Conservation (phyloP, 345 rosid species). For the Adansonia digitata region DNA sequence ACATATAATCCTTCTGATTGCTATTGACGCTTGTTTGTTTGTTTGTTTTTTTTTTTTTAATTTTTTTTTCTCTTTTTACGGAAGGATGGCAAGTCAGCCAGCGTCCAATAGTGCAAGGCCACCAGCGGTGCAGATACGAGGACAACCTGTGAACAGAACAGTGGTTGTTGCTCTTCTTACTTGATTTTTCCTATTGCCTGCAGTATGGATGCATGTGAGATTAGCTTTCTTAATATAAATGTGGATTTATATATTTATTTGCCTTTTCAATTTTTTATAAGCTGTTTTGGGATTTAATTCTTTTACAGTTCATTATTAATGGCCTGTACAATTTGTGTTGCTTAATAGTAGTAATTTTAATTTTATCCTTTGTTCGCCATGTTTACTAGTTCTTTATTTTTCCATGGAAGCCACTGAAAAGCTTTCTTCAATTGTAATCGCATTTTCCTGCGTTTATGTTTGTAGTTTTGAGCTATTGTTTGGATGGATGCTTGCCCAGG, state of each 20-base stretch:
- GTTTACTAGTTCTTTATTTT: not conserved
- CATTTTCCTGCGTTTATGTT: not conserved
- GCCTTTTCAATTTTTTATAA: not conserved
- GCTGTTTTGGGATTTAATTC: slow-evolving; percentile 15
- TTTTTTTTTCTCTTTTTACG: not conserved
- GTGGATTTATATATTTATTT: slow-evolving; percentile 1
- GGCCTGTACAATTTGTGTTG: slow-evolving; percentile 14
- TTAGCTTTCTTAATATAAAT: not conserved
- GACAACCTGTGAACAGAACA: slow-evolving; percentile 48
- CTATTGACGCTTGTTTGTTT: too few relatives aligned
- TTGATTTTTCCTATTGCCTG: not conserved
- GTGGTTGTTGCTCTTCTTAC: slow-evolving; percentile 47
- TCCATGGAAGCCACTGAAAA: not conserved
- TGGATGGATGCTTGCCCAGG: too few relatives aligned
- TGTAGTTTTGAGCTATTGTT: not conserved
- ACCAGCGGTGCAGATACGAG: slow-evolving; percentile 41
- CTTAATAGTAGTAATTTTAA: slow-evolving; percentile 10
- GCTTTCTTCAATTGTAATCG: not conserved
- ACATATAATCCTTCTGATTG: not conserved
- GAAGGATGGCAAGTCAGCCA: slow-evolving; percentile 56
- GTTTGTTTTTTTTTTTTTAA: too few relatives aligned
- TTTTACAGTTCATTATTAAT: slow-evolving; percentile 16
- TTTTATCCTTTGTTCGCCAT: not conserved
- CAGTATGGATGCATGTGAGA: slow-evolving; percentile 3
- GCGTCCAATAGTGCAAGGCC: slow-evolving; percentile 32